A percentile compares a stretch with the other conserved stretches of the same genome.
phyloP scores from a whole-genome alignment of 2,329 filamentous ascomycete species.

The Cytospora piceae region DNA sequence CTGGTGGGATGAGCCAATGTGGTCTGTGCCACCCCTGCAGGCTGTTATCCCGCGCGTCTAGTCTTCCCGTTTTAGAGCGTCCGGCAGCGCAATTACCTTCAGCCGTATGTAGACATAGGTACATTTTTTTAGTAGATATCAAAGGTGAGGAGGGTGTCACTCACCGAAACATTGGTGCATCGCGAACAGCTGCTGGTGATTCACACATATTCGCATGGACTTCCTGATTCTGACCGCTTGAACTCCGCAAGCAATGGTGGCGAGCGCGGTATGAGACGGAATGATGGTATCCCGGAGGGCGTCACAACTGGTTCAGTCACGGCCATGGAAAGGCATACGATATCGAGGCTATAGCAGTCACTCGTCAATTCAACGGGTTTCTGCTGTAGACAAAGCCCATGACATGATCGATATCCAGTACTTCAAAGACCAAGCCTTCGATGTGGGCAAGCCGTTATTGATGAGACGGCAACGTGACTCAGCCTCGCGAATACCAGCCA shows the following conservation, averaged over 20 bases:
- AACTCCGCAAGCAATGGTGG: background rate
- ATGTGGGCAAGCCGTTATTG: conserved; percentile 19
- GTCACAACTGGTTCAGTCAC: background rate
- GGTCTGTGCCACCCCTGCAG: conserved; percentile 14
- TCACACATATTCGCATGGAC: background rate
- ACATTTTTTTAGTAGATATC: background rate
- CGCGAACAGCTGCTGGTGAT: background rate
- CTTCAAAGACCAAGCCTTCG: conserved; percentile 13
- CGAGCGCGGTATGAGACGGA: background rate
- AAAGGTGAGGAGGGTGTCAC: background rate
- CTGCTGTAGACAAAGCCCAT: conserved; percentile 6
- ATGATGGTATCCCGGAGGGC: conserved; percentile 6
- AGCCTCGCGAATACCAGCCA: conserved; percentile 12
- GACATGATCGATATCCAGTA: conserved; percentile 1
- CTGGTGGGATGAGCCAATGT: conserved; percentile 20
- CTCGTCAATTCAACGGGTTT: background rate
- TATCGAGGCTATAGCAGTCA: conserved; percentile 9
- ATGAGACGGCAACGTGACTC: conserved; percentile 16
- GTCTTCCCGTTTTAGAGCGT: background rate
- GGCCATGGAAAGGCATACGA: background rate
- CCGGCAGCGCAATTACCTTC: conserved; percentile 8
- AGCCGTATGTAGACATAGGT: background rate
- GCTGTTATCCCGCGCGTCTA: background rate
- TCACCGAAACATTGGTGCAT: too few relatives aligned
- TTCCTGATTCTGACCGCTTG: background rate